phyloP scores from a whole-genome alignment of 768 basidiomycete species.

The Suillus plorans region DNA sequence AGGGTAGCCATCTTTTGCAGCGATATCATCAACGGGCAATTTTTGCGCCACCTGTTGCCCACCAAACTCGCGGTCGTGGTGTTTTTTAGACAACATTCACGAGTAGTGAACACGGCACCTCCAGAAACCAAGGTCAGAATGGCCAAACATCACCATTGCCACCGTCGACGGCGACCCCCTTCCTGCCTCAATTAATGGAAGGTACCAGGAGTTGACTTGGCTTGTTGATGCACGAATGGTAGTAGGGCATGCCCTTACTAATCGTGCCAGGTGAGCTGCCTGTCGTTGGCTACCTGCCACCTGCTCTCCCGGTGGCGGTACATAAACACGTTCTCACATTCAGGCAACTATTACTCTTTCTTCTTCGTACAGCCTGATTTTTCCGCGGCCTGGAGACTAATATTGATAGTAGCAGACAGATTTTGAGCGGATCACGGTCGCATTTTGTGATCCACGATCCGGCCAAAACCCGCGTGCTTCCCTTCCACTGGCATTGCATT shows the following conservation, averaged over 20 bases:
- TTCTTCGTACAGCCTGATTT: neutral
- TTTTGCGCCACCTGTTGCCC: too few species aligned
- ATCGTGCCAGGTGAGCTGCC: neutral
- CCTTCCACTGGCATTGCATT: neutral
- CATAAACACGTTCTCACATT: too few species aligned
- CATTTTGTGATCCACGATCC: neutral
- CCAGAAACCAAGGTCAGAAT: neutral
- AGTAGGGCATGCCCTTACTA: neutral
- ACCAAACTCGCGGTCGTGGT: neutral
- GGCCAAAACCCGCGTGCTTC: neutral
- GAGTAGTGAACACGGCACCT: neutral
- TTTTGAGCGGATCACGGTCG: too few species aligned
- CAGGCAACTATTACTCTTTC: neutral
- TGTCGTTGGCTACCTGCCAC: neutral
- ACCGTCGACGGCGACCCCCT: too few species aligned
- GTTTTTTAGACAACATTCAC: neutral
- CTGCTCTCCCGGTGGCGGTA: neutral
- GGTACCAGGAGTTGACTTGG: neutral
- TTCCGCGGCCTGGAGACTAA: neutral
- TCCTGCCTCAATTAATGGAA: neutral
- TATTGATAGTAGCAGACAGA: neutral
- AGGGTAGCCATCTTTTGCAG: neutral
- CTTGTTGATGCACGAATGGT: neutral
- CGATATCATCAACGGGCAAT: neutral
- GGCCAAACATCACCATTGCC: neutral